Evolutionary conservation across 164 flowering plant species (phyloP).

Genomic region (Annona cherimola): DNA sequence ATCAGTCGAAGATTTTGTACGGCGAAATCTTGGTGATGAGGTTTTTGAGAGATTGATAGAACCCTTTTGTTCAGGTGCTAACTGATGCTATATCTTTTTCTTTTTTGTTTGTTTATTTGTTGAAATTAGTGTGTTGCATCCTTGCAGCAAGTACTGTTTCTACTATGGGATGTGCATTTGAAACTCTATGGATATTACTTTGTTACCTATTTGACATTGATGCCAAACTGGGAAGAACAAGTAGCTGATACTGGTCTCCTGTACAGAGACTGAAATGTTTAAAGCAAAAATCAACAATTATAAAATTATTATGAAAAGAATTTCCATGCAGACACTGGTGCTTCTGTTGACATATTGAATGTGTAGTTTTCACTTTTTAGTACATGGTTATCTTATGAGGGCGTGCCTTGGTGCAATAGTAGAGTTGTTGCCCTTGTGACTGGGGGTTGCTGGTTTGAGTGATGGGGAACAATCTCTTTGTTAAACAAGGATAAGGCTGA

Average conservation of each 20-base stretch:
- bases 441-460: no score
- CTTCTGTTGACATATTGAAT: no score
- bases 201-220: neutral
- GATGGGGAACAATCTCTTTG: no score
- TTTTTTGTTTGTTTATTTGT: neutral
- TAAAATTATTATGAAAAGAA: no score
- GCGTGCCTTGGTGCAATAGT: no score
- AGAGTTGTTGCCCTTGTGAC: no score
- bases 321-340: neutral
- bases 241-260: neutral
- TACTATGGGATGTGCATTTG: no score
- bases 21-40: slow-evolving; percentile 93
- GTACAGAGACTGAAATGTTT: neutral
- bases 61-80: slow-evolving; percentile 93
- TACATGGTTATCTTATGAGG: no score
- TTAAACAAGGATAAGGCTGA: no score
- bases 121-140: neutral
- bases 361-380: no score
- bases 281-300: neutral
- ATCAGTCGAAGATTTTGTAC: slow-evolving; percentile 94
- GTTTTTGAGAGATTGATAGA: slow-evolving; percentile 96
- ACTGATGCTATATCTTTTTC: no score
- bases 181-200: no score
- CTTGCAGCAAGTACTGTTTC: neutral
- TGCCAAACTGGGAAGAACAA: neutral